Base-by-base conservation (phyloP, 2,329 filamentous ascomycete species). In the Talaromyces sp. region DNA sequence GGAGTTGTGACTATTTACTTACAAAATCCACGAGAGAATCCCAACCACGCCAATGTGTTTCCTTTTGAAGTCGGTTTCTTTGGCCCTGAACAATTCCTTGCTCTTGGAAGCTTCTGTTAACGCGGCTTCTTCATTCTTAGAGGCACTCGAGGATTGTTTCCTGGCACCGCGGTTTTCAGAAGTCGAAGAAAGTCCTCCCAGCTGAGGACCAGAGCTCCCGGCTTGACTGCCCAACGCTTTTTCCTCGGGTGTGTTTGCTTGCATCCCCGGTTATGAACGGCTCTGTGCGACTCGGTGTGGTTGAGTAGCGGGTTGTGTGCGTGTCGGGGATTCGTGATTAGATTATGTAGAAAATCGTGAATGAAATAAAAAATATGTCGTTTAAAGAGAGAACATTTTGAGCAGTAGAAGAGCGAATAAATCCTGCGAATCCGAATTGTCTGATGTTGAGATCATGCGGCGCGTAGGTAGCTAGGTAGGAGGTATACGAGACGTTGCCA, bases 1-100 rank as follows among this genome's bases (percentile, higher is more conserved):
- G 26, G 17, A 24, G 29, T 12, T 31, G 32, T 17, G 27, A 58
- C 19, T 38, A 26, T 50, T 32, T 24, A 71, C 74, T 75, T 68
- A 77, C 75, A 76, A 60, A 59, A 78, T 70, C 75, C 75, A 78
- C 26, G 63, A 65, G 46, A 77, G 65, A 46, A 77, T 67, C 27
- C 72, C 74, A 58, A 77, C 58, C 24, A 75, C 64, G 21, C 74
- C 69, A 29, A 73, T 43, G 62, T 78, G 75, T 58, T 71, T 74
- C 11, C 64, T 57, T 62, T 73, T 77, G 57, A 78, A 77, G 43
- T 74, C 70, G 55, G 64, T 63, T 63, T 77, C 75, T 61, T 72
- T 65, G 54, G 65, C 63, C 61, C 68, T 65, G 54, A 68, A 64
- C 60, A 66, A 66, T 31, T 65, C 63, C 59, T 70, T 70, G 58